Evolutionary conservation across 495 filamentous ascomycete species (phyloP).

Genomic region (Parathielavia hyrcaniae): DNA sequence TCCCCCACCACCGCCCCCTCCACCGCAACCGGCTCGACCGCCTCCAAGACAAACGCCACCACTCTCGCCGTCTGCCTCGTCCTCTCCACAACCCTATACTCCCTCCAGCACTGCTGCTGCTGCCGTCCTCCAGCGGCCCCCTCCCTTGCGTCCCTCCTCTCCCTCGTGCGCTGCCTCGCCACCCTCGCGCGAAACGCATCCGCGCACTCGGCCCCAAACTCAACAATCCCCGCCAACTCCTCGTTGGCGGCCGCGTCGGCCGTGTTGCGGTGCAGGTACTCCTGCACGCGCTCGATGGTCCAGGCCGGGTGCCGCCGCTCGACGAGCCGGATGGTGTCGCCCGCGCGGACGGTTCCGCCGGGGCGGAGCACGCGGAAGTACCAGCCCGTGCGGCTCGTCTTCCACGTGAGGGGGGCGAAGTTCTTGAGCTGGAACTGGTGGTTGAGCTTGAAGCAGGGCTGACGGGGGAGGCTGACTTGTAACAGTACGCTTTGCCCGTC

Average conservation of each 20-base stretch:
- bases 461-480: slow-evolving; percentile 42
- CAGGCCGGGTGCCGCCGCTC: slow-evolving; percentile 44
- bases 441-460: slow-evolving; percentile 55
- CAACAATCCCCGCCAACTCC: slow-evolving; percentile 40
- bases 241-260: slow-evolving; percentile 41
- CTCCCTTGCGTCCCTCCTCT: slow-evolving; percentile 21
- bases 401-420: slow-evolving; percentile 49
- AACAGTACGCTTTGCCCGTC: slow-evolving; percentile 14
- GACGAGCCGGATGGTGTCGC: slow-evolving; percentile 42
- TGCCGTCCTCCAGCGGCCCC: slow-evolving; percentile 5
- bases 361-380: slow-evolving; percentile 48
- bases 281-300: slow-evolving; percentile 51
- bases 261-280: slow-evolving; percentile 47
- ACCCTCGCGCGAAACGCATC: slow-evolving; percentile 38
- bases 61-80: slow-evolving; percentile 38
- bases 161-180: slow-evolving; percentile 29
- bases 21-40: slow-evolving; percentile 20
- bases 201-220: slow-evolving; percentile 45
- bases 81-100: slow-evolving; percentile 43
- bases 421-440: slow-evolving; percentile 50
- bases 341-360: slow-evolving; percentile 44
- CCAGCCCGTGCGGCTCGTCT: slow-evolving; percentile 49
- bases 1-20: slow-evolving; percentile 13
- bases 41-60: slow-evolving; percentile 38
- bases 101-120: slow-evolving; percentile 34